phyloP scores from a whole-genome alignment of 306 rosid genomes.

The Quercus cerris region DNA sequence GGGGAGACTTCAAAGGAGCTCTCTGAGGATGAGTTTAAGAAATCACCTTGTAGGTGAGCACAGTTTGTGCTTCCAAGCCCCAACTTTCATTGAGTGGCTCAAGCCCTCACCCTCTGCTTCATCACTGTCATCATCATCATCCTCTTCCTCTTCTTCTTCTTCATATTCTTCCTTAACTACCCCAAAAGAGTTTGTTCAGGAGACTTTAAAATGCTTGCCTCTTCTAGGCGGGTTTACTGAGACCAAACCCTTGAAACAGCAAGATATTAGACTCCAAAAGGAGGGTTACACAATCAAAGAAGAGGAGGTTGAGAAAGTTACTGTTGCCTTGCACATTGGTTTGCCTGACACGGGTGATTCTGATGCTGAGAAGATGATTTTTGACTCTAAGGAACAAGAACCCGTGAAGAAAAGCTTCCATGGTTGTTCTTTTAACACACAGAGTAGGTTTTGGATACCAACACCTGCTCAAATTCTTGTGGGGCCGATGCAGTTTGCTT shows the following conservation, averaged over 20 bases:
- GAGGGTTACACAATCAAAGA: conserved; percentile 47
- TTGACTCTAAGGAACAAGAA: conserved; percentile 42
- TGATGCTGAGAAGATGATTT: conserved; percentile 24
- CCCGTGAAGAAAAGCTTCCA: conserved; percentile 38
- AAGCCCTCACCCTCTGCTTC: conserved; percentile 54
- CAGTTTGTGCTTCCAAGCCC: conserved; percentile 54
- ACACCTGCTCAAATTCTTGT: conserved; percentile 92
- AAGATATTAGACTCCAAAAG: conserved; percentile 25
- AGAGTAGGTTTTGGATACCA: conserved; percentile 96
- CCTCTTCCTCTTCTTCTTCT: conserved; percentile 19
- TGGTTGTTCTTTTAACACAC: conserved; percentile 46
- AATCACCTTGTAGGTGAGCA: conserved; percentile 42
- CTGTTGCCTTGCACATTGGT: conserved; percentile 84
- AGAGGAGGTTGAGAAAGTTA: conserved; percentile 51
- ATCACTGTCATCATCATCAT: conserved; percentile 20
- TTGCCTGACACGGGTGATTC: conserved; percentile 39
- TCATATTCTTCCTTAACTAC: conserved; percentile 16
- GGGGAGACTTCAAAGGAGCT: conserved; percentile 40
- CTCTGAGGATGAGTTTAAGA: conserved; percentile 65
- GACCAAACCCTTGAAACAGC: conserved; percentile 29
- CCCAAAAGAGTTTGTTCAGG: conserved; percentile 21
- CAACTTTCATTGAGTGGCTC: conserved; percentile 93
- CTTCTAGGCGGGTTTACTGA: conserved; percentile 36
- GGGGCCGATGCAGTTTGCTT: conserved; percentile 97
- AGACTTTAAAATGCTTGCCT: conserved; percentile 67